These are phyloP conservation scores for Salvia splendens DNA, from an alignment of 257 asterid species.

Conservation along the genomic window DNA sequence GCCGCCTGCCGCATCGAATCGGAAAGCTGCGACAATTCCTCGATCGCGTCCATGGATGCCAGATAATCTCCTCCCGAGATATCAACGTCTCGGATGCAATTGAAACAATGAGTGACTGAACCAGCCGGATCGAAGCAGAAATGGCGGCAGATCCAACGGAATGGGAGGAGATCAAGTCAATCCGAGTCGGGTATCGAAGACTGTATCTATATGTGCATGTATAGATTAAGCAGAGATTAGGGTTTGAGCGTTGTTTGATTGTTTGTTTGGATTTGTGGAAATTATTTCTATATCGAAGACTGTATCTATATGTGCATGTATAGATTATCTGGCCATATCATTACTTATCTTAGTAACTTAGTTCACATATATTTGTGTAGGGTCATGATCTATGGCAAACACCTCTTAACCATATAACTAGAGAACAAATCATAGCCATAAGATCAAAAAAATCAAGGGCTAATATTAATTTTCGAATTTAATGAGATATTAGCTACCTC, in stretches of 20 bases:
- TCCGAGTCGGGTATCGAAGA: conserved; percentile 26
- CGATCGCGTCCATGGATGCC: conserved; percentile 63
- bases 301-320: too few relatives aligned
- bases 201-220: conserved; percentile 22
- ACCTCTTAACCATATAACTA: too few relatives aligned
- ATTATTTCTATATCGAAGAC: not conserved
- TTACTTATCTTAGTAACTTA: too few relatives aligned
- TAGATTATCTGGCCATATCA: too few relatives aligned
- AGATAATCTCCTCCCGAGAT: conserved; percentile 29
- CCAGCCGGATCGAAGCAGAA: conserved; percentile 47
- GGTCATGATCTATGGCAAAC: too few relatives aligned
- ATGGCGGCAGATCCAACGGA: conserved; percentile 45
- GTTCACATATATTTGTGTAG: too few relatives aligned
- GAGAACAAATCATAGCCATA: too few relatives aligned
- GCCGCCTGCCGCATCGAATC: conserved; percentile 97
- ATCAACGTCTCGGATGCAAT: conserved; percentile 29
- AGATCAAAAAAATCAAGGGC: too few relatives aligned
- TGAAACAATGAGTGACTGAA: conserved; percentile 22
- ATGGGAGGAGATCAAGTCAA: conserved; percentile 41
- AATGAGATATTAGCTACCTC: too few relatives aligned
- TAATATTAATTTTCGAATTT: too few relatives aligned
- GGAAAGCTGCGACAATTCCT: conserved; percentile 84
- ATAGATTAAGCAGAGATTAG: conserved; percentile 29
- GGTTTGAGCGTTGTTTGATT: conserved; percentile 42
- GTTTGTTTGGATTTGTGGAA: conserved; percentile 41